Conservation (phyloP, 2,329 filamentous ascomycete species). For the Lecanicillium sp. region DNA sequence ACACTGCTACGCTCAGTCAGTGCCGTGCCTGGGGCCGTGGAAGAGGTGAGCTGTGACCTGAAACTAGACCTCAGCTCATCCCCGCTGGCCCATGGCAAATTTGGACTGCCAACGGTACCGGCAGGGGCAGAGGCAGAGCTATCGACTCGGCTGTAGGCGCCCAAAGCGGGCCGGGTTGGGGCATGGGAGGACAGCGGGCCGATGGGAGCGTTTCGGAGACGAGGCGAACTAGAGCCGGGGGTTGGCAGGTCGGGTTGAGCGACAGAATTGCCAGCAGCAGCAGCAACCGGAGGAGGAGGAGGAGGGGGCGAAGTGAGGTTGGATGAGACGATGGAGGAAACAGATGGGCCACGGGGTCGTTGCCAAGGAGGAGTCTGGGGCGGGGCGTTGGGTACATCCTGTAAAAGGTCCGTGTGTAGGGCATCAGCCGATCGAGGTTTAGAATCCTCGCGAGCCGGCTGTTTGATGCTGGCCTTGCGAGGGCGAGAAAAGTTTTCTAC, state of each 20-base stretch:
- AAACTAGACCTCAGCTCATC: conserved; percentile 48
- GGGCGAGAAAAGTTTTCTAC: conserved; percentile 54
- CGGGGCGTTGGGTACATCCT: conserved; percentile 20
- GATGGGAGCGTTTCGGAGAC: conserved; percentile 7
- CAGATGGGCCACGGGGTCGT: conserved; percentile 35
- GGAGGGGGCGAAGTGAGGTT: conserved; percentile 37
- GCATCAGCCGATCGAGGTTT: conserved; percentile 20
- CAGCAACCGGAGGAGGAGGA: no score
- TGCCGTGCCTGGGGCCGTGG: conserved; percentile 47
- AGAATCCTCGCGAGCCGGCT: conserved; percentile 26
- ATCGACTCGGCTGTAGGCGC: conserved; percentile 21
- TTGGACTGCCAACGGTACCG: conserved; percentile 22
- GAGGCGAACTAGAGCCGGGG: conserved; percentile 6
- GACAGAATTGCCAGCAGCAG: no score
- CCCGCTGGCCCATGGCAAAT: conserved; percentile 33
- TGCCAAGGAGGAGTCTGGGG: conserved; percentile 29
- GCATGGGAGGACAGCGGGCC: conserved; percentile 21
- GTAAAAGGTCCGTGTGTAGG: conserved; percentile 22
- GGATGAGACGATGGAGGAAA: conserved; percentile 36
- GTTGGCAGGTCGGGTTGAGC: conserved; percentile 12
- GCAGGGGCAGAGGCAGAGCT: conserved; percentile 28
- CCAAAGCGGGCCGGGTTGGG: conserved; percentile 20
- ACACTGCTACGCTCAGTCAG: conserved; percentile 82
- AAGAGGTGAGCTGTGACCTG: conserved; percentile 46
- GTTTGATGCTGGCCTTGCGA: conserved; percentile 43